Base-by-base conservation (phyloP, 768 basidiomycete genomes). In the Boletus rubropictus region DNA sequence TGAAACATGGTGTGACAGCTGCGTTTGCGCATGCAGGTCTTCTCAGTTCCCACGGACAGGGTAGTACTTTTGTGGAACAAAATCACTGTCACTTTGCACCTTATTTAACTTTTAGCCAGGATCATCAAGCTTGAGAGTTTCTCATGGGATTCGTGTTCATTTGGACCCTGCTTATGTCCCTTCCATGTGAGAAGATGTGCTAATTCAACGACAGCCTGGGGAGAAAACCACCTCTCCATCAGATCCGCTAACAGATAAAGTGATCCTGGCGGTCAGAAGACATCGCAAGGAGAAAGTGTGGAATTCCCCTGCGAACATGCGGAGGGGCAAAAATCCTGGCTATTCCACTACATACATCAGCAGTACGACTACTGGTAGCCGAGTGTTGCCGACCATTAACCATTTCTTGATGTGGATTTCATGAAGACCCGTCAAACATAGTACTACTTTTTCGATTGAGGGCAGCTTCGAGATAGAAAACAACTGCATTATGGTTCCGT, bases 51-150 rank as follows among this genome's bases (percentile, higher is more conserved):
- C 48, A 36, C 44, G 7, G n/a, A 33, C 46, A 59, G 60, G 50
- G 57, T 44, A 22, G 44, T 14, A 20, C 20, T 38, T 46, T 41
- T 46, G 50, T 59, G 59, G 59, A 48, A 49, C 33, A 34, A 43
- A 29, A 36, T 37, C 15, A 15, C 36, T 25, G 31, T 43, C 28
- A 25, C 25, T 37, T 24, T 27, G 28, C 22, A 42, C 54, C 51
- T 49, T 44, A 58, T 64, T 56, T 64, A 54, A 53, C 59, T 61
- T 59, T 56, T 52, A 51, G 37, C 44, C 60, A 57, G 48, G 52
- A 49, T 54, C 52, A 39, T 50, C 60, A 49, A 39, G 44, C 21
- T 32, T 49, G 36, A 50, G 32, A 11, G n/a, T 48, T 46, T 44
- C 49, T 48, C 53, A 51, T 18, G 39, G 48, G 42, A 46, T 45